A percentile compares a stretch with the other conserved stretches of the same genome.
phyloP scores from a whole-genome alignment of 345 rosid species.

The Rhodamnia rubescens region DNA sequence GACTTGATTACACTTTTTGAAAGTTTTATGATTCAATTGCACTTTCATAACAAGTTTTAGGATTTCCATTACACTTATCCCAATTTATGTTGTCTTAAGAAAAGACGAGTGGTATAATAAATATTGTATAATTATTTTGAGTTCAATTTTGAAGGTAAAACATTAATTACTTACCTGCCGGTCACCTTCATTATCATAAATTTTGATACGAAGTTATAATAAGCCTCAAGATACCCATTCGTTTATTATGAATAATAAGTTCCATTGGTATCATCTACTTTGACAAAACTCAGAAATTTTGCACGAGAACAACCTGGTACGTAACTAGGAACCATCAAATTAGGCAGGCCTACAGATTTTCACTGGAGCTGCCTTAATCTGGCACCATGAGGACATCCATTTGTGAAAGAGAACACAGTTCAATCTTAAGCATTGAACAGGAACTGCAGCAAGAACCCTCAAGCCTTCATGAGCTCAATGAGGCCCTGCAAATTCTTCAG shows the following conservation, averaged over 20 bases:
- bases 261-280: not conserved
- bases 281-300: not conserved
- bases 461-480: too few relatives aligned
- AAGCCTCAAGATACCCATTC: too few relatives aligned
- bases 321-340: not conserved
- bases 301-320: not conserved
- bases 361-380: not conserved
- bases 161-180: not conserved
- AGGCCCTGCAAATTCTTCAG: too few relatives aligned
- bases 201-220: too few relatives aligned
- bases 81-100: not conserved
- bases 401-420: too few relatives aligned
- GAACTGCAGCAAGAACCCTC: too few relatives aligned
- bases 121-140: not conserved
- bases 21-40: too few relatives aligned
- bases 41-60: too few relatives aligned
- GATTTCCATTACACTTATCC: too few relatives aligned
- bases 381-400: too few relatives aligned
- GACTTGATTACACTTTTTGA: too few relatives aligned
- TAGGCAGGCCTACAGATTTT: not conserved
- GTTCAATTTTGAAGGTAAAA: not conserved
- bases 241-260: not conserved
- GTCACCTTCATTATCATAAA: not conserved
- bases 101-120: not conserved
- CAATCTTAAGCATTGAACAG: too few relatives aligned